Evolutionary conservation across 306 rosid genomes (phyloP).

Genomic region (Sindora glabra): DNA sequence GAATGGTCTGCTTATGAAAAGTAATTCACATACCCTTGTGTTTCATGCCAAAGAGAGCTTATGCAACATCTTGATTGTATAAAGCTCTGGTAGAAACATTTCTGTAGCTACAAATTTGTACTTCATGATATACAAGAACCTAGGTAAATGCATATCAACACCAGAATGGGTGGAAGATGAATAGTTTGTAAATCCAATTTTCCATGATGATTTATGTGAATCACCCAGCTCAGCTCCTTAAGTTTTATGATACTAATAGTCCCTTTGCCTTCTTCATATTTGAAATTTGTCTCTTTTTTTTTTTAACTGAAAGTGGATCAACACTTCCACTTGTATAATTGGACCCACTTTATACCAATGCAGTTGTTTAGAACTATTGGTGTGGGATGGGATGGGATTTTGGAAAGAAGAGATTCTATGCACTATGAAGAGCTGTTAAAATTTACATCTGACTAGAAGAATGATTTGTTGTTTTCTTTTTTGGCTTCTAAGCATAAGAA

Average conservation of each 20-base stretch:
- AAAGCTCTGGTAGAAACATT: too few relatives aligned
- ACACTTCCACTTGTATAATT: background rate
- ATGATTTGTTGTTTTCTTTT: background rate
- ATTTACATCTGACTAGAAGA: background rate
- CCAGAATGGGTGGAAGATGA: too few relatives aligned
- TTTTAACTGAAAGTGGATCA: background rate
- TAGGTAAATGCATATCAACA: too few relatives aligned
- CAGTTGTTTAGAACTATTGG: background rate
- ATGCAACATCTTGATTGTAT: background rate
- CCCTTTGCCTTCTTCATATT: too few relatives aligned
- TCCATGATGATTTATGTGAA: too few relatives aligned
- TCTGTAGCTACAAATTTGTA: too few relatives aligned
- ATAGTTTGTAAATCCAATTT: too few relatives aligned
- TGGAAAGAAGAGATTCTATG: background rate
- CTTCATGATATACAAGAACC: too few relatives aligned
- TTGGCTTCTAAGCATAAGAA: too few relatives aligned
- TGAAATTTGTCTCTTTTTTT: too few relatives aligned
- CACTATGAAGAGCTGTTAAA: background rate
- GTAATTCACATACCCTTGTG: background rate
- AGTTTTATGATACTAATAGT: too few relatives aligned
- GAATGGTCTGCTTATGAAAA: background rate
- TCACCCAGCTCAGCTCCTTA: too few relatives aligned
- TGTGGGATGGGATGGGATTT: background rate
- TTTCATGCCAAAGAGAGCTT: background rate
- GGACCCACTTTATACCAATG: background rate